A percentile compares a stretch with the other conserved stretches of the same genome.
Evolutionary conservation across 192 early-diverging fungal genomes (phyloP).

Genomic region (Coemansia sp.): DNA sequence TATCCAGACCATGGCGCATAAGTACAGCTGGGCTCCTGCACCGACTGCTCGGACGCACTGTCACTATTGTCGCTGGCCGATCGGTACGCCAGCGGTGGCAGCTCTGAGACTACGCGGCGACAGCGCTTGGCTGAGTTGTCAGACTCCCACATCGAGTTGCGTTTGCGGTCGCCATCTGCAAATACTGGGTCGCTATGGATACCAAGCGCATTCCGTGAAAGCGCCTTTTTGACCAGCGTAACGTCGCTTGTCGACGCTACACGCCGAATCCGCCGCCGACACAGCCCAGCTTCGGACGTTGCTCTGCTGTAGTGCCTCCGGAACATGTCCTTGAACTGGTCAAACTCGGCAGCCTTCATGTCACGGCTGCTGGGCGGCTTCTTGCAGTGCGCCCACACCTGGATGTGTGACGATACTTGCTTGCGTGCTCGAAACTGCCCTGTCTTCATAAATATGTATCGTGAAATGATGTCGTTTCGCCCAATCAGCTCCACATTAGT

Average conservation of each 20-base stretch:
- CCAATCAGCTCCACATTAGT: slow-evolving; percentile 48
- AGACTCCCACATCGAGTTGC: slow-evolving; percentile 5
- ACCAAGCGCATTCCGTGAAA: slow-evolving; percentile 23
- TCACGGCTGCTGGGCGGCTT: slow-evolving; percentile 54
- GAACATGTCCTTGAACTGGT: slow-evolving; percentile 38
- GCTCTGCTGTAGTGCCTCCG: slow-evolving; percentile 39
- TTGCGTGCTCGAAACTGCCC: slow-evolving; percentile 67
- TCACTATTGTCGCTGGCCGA: slow-evolving; percentile 4
- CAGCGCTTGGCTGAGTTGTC: slow-evolving; percentile 26
- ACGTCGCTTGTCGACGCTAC: slow-evolving; percentile 39
- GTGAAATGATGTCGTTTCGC: slow-evolving; percentile 74
- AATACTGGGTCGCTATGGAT: slow-evolving; percentile 8
- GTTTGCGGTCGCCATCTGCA: slow-evolving; percentile 22
- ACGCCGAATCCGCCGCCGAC: slow-evolving; percentile 37
- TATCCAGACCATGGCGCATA: background rate
- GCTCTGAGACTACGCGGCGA: slow-evolving; percentile 44
- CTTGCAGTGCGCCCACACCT: slow-evolving; percentile 73
- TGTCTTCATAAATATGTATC: slow-evolving; percentile 70
- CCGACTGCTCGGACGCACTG: background rate
- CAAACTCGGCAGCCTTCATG: slow-evolving; percentile 36
- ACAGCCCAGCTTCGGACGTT: slow-evolving; percentile 19
- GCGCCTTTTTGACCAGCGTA: slow-evolving; percentile 3
- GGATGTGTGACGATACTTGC: slow-evolving; percentile 78
- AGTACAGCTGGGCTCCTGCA: background rate
- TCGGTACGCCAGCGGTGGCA: slow-evolving; percentile 21